A percentile compares a stretch with the other conserved stretches of the same genome.
phyloP scores from a whole-genome alignment of 257 asterid genomes.

The Nicotiana undulata region DNA sequence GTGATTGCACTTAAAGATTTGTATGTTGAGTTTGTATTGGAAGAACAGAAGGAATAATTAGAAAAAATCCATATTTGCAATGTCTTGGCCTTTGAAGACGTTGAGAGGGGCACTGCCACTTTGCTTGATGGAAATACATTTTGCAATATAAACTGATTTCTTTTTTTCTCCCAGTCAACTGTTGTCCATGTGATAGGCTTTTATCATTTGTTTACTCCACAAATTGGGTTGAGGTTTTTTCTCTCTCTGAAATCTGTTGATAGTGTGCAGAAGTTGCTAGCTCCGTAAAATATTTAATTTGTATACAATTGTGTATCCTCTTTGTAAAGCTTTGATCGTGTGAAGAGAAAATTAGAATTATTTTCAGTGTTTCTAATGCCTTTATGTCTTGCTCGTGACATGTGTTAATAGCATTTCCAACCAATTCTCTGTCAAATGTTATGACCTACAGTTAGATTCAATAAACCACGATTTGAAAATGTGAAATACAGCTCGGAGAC shows the following conservation, averaged over 20 bases:
- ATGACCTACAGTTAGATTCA: background rate
- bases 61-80: background rate
- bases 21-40: constrained; percentile 63
- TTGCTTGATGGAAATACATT: background rate
- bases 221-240: background rate
- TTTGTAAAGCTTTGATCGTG: background rate
- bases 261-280: background rate
- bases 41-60: constrained; percentile 26
- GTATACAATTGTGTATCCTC: background rate
- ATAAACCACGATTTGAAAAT: background rate
- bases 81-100: background rate
- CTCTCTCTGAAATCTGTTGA: background rate
- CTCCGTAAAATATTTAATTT: background rate
- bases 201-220: background rate
- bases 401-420: too few species aligned
- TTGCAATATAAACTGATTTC: background rate
- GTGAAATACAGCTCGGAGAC: background rate
- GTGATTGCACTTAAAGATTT: constrained; percentile 63
- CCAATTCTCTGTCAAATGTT: background rate
- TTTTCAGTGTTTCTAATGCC: background rate
- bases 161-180: background rate
- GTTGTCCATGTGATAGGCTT: background rate
- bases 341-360: background rate
- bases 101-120: background rate
- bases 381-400: too few species aligned